These are phyloP conservation scores for Leersia perrieri DNA, from an alignment of 176 grass and related monocot species.

Conservation along the genomic window DNA sequence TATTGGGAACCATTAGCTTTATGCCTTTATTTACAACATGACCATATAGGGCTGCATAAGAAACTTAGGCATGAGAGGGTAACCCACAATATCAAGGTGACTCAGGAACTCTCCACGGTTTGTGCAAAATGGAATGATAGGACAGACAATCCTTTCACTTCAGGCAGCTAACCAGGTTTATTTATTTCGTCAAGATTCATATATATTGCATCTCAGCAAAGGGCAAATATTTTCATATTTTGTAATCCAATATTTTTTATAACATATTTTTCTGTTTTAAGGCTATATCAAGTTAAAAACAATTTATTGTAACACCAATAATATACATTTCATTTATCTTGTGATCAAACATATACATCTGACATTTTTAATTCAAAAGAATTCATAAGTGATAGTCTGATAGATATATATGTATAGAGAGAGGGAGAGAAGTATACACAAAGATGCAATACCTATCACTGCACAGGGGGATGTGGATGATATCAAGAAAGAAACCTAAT, in stretches of 20 bases:
- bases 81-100: slow-evolving; percentile 46
- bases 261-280: not conserved
- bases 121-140: slow-evolving; percentile 42
- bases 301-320: not conserved
- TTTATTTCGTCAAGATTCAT: not conserved
- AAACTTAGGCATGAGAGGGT: slow-evolving; percentile 1
- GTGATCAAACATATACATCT: not conserved
- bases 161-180: not conserved
- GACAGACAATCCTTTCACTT: slow-evolving; percentile 6
- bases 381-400: not conserved
- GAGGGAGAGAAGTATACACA: slow-evolving; percentile 39
- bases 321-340: slow-evolving; percentile 33
- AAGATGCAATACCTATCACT: slow-evolving; percentile 23
- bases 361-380: slow-evolving; percentile 2
- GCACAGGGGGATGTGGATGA: not conserved
- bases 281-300: slow-evolving; percentile 1
- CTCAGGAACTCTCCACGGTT: slow-evolving; percentile 51
- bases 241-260: not conserved
- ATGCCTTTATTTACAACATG: not conserved
- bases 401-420: too few relatives aligned
- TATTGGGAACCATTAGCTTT: not conserved
- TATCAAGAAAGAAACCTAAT: not conserved
- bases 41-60: not conserved
- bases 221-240: not conserved
- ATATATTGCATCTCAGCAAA: not conserved